Base-by-base conservation (phyloP, 2,329 filamentous ascomycete species). In the Ophiosphaerella herpotricha region DNA sequence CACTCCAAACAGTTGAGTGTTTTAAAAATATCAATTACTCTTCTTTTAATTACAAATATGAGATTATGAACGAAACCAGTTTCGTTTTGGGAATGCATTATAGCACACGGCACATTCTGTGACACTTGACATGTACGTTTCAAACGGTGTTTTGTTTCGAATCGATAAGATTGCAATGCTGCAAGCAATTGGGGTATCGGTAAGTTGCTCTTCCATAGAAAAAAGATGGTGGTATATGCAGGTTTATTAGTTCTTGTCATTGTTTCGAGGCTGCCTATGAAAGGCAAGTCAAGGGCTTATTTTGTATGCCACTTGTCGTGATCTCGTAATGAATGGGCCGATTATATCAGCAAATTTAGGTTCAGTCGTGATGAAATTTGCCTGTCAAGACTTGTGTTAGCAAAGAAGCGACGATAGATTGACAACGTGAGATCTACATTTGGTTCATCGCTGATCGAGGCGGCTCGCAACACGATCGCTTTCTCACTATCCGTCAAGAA, bases 401-500 rank as follows among this genome's bases (percentile, higher is more conserved):
- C 7, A 39, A 12, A 13, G n/a, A 7, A 5, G 6, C n/a, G 11
- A 34, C n/a, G 5, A 18, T n/a, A 29, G 13, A 21, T 16, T 6
- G 12, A 21, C 23, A 39, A 21, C 18, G 24, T 31, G 21, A 14
- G 12, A 46, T 47, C 43, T 46, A 56, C 54, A n/a, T 52, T 44
- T 37, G 39, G 39, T 18, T 50, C 48, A 18, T 46, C 46, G 12
- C 47, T 46, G 16, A 46, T 45, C 18, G 52, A 41, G 26, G 48
- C 45, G 13, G 51, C 54, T 33, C 54, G 54, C 21, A 33, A 40
- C 11, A 54, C 48, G 16, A 54, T 55, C 9, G 52, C 52, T 14
- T 51, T 54, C 23, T 57, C 54, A 14, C 45, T 52, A 9, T 51
- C 54, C 2, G 51, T 57, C 21, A 57, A 36, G 41, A 45, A 46